A percentile compares a stretch with the other conserved stretches of the same genome.
Conservation (phyloP, 805 yeast species). For the Wickerhamomyces rabaulensis region DNA sequence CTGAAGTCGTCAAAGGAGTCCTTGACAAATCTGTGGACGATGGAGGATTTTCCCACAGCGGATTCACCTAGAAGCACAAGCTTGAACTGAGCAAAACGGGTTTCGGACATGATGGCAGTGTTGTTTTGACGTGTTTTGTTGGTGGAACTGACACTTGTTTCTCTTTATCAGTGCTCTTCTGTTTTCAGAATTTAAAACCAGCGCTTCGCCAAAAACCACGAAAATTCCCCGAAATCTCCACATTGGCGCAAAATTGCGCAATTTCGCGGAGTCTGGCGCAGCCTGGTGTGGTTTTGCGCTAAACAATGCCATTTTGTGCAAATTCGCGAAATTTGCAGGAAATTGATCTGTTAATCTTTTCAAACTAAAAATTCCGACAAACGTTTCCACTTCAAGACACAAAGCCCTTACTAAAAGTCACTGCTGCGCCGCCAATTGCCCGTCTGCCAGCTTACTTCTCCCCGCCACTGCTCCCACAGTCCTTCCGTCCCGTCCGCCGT, state of each 20-base stretch:
- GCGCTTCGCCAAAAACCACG: not conserved
- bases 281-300: no score
- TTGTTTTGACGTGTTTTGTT: not conserved
- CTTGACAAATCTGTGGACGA: constrained; percentile 75
- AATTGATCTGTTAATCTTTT: not conserved
- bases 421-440: not conserved
- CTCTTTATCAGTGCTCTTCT: not conserved
- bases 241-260: not conserved
- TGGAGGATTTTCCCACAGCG: constrained; percentile 81
- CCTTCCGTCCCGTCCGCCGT: not conserved
- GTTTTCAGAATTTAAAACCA: not conserved
- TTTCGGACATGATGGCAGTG: constrained; percentile 4
- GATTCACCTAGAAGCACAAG: constrained; percentile 59
- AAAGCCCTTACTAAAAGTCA: not conserved
- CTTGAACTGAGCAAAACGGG: constrained; percentile 49
- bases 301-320: not conserved
- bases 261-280: no score
- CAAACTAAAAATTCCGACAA: not conserved
- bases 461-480: not conserved
- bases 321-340: not conserved
- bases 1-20: constrained; percentile 71
- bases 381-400: not conserved
- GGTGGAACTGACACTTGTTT: not conserved
- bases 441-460: not conserved
- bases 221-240: not conserved